Percentiles rank a stretch among this genome's conserved stretches.
Conservation (phyloP, 2,329 filamentous ascomycete genomes). For the Arthroderma uncinatum region DNA sequence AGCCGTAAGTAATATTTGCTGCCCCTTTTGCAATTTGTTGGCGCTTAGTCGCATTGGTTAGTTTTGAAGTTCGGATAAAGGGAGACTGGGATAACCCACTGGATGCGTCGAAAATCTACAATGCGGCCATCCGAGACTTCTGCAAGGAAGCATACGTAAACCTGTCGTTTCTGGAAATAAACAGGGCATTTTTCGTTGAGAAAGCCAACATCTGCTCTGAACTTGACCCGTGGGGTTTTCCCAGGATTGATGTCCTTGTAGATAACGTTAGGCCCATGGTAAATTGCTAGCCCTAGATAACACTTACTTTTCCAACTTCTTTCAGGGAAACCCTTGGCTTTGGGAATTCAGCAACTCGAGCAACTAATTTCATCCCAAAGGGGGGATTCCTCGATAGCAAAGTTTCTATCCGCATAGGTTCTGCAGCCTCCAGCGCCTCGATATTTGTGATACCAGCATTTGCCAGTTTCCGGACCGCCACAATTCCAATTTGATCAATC, state of each 20-base stretch:
- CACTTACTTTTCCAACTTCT: slow-evolving; percentile 36
- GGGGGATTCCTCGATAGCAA: slow-evolving; percentile 70
- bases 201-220: slow-evolving; percentile 60
- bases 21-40: slow-evolving; percentile 50
- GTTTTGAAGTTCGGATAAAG: slow-evolving; percentile 10
- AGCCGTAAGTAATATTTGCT: slow-evolving; percentile 50
- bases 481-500: slow-evolving; percentile 64
- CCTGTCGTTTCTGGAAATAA: slow-evolving; percentile 51
- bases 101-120: slow-evolving; percentile 55
- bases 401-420: slow-evolving; percentile 64
- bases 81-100: slow-evolving; percentile 27
- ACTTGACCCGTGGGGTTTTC: slow-evolving; percentile 44
- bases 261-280: background rate
- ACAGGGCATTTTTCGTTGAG: slow-evolving; percentile 53
- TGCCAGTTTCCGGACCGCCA: slow-evolving; percentile 62
- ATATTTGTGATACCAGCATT: slow-evolving; percentile 61
- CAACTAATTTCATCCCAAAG: slow-evolving; percentile 61
- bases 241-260: slow-evolving; percentile 25
- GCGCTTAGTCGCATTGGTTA: slow-evolving; percentile 39
- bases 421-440: slow-evolving; percentile 54
- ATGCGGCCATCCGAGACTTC: slow-evolving; percentile 59
- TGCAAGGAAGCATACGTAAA: slow-evolving; percentile 63
- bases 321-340: slow-evolving; percentile 47
- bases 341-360: slow-evolving; percentile 60
- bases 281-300: slow-evolving; percentile 6